Conservation (phyloP, 768 basidiomycete species). For the Tulasnella sp. region DNA sequence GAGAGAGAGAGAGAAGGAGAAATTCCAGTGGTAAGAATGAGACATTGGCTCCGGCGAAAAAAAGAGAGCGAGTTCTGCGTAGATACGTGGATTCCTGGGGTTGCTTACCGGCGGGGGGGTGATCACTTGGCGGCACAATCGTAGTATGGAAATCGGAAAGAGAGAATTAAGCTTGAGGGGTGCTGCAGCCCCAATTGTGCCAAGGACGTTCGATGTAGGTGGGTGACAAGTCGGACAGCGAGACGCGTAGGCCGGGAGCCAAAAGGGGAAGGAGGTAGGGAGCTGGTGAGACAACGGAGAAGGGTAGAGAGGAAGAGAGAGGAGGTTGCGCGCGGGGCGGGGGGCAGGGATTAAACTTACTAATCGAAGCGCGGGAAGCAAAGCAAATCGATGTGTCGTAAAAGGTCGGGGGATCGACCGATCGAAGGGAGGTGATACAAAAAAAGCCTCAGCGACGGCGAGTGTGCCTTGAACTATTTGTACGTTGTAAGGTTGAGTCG, state of each 20-base stretch:
- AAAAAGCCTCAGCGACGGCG: not conserved
- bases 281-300: not conserved
- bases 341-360: slow-evolving; percentile 3
- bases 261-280: not conserved
- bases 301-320: not conserved
- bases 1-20: not conserved
- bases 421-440: not conserved
- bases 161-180: not conserved
- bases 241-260: not conserved
- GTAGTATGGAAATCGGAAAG: too few species aligned
- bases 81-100: not conserved
- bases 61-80: not conserved
- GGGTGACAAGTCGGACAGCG: not conserved
- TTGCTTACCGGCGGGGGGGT: slow-evolving; percentile 5
- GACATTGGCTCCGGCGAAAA: not conserved
- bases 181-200: not conserved
- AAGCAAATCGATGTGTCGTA: not conserved
- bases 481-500: not conserved
- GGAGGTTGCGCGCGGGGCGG: not conserved
- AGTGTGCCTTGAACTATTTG: not conserved
- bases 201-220: not conserved
- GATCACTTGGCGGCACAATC: not conserved
- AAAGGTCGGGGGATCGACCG: slow-evolving; percentile 4
- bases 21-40: not conserved
- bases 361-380: slow-evolving; percentile 7